These are phyloP conservation scores for Pleurotus djamor DNA, from an alignment of 768 basidiomycete genomes.

Conservation along the genomic window DNA sequence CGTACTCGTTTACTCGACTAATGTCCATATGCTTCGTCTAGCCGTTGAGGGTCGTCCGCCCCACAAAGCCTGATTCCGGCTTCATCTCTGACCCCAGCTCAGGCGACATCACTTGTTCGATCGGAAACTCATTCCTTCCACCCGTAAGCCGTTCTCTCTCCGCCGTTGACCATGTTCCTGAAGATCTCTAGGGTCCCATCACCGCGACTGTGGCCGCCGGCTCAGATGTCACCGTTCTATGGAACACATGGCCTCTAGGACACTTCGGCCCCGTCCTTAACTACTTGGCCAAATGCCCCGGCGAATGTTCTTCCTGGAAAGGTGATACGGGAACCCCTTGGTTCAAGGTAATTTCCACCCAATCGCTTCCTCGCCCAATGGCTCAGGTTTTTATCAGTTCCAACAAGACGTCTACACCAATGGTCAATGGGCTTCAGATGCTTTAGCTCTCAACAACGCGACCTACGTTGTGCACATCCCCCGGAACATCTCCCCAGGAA, in stretches of 20 bases:
- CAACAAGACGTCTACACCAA: conserved; percentile 31
- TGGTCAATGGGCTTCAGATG: conserved; percentile 35
- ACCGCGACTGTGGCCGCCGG: conserved; percentile 33
- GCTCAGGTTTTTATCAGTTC: conserved; percentile 18
- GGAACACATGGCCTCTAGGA: conserved; percentile 38
- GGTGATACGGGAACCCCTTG: conserved; percentile 33
- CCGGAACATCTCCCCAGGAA: conserved; percentile 31
- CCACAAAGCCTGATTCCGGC: conserved; percentile 33
- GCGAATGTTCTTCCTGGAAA: conserved; percentile 31
- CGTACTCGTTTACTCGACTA: background rate
- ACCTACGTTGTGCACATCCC: conserved; percentile 34
- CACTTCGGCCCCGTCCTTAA: conserved; percentile 37
- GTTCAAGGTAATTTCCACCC: conserved; percentile 29
- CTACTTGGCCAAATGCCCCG: conserved; percentile 36
- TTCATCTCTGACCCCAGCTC: conserved; percentile 28
- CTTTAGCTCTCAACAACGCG: conserved; percentile 28
- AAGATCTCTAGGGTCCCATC: conserved; percentile 25
- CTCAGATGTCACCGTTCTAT: conserved; percentile 27
- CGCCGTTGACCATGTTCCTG: background rate
- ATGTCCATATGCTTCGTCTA: conserved; percentile 5
- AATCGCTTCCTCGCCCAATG: background rate
- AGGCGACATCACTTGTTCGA: conserved; percentile 33
- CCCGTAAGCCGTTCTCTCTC: conserved; percentile 17
- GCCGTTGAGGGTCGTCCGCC: conserved; percentile 31
- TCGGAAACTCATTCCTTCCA: conserved; percentile 32